phyloP scores from a whole-genome alignment of 148 eudicot genomes.

The Amaranthus hypochondriacus region DNA sequence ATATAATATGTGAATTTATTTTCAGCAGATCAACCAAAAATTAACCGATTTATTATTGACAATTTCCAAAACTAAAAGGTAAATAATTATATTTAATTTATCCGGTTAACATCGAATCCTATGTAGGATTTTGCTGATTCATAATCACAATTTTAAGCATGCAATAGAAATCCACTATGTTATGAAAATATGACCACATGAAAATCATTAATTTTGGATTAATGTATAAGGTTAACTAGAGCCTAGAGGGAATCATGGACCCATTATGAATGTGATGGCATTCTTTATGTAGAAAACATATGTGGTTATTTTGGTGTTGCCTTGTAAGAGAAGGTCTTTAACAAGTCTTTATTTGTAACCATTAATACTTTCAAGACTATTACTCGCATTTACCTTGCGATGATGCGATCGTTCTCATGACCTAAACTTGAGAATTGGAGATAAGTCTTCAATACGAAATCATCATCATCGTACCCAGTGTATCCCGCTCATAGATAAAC shows the following conservation, averaged over 20 bases:
- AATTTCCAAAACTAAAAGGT: too few species aligned
- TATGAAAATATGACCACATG: conserved; percentile 16
- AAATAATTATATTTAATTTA: background rate
- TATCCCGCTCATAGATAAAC: too few species aligned
- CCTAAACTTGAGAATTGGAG: too few species aligned
- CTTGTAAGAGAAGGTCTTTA: conserved; percentile 3
- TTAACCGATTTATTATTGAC: too few species aligned
- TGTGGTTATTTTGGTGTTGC: background rate
- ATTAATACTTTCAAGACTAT: background rate
- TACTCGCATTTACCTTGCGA: too few species aligned
- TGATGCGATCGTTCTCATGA: too few species aligned
- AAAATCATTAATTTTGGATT: background rate
- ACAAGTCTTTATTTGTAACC: background rate
- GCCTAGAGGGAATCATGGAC: background rate
- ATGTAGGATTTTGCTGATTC: conserved; percentile 17
- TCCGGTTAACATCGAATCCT: background rate
- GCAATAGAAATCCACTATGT: conserved; percentile 1
- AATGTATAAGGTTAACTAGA: background rate
- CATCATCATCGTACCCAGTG: too few species aligned
- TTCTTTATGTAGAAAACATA: background rate
- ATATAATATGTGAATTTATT: too few species aligned
- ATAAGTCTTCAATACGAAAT: too few species aligned
- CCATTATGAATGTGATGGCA: background rate
- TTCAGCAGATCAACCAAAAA: too few species aligned
- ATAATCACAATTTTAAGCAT: conserved; percentile 11